Conservation (phyloP, 805 yeast species). For the Jamesozyma rosinii region DNA sequence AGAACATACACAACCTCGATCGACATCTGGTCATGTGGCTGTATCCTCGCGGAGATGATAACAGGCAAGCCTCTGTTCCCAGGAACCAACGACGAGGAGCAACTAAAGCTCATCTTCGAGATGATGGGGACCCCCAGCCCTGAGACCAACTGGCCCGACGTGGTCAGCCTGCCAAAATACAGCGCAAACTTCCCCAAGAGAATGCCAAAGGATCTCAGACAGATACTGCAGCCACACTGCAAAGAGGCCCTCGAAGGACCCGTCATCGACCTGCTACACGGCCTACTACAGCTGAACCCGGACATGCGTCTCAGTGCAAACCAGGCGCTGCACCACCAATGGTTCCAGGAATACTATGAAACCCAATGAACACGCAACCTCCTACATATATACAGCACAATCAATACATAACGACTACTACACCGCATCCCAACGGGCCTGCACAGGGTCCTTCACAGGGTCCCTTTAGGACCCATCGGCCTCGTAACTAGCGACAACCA, state of each 20-base stretch:
- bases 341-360: constrained; percentile 30
- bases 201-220: constrained; percentile 56
- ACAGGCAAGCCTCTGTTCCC: constrained; percentile 92
- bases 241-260: constrained; percentile 22
- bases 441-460: too few species aligned
- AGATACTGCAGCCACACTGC: constrained; percentile 24
- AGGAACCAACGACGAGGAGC: constrained; percentile 96
- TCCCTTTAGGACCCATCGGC: too few species aligned
- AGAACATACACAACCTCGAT: constrained; percentile 96
- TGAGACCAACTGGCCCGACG: constrained; percentile 92
- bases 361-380: background rate
- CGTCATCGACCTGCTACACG: constrained; percentile 26
- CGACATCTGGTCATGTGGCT: constrained; percentile 98
- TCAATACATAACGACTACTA: background rate
- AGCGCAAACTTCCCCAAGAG: constrained; percentile 90
- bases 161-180: constrained; percentile 81
- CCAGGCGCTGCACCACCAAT: constrained; percentile 41
- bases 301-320: constrained; percentile 44
- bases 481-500: too few species aligned
- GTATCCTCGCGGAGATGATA: constrained; percentile 96
- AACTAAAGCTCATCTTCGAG: constrained; percentile 86
- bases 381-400: background rate
- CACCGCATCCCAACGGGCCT: background rate
- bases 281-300: constrained; percentile 43
- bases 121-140: constrained; percentile 81